Evolutionary conservation across 2,329 filamentous ascomycete genomes (phyloP), one percentile per base, ranked within the genome.

Genomic region (Neopestalotiopsis sp.): DNA sequence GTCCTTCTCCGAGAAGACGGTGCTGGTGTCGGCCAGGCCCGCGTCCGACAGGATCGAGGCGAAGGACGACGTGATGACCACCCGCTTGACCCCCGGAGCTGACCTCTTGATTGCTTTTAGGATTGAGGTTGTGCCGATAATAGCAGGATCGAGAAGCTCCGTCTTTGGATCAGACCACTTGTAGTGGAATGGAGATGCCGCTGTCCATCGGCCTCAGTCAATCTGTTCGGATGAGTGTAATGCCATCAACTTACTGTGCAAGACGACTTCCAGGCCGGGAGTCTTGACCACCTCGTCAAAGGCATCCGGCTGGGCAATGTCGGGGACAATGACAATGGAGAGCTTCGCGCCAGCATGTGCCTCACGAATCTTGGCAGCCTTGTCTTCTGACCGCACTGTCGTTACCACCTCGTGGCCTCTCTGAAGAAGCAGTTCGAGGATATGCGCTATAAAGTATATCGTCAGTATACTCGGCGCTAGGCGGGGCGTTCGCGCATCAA

Each of bases 281-380:
- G 77, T 81, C 77, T 82, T 71, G 40, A 86, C 83, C 1, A 87
- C 89, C 74, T 90, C 84, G 74, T 93, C 90, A 77, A 97, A 97
- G 68, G 94, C 94, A 67, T 87, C 86, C 58, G 89, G 86, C 75
- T 90, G 80, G 3, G 93, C 92, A 73, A 97, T 92, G 76, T 97
- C 94, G 20, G 91, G 89, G 30, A 97, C 93, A 73, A 96, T 90
- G 67, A 78, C 82, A 13, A 87, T 81, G 40, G 80, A 75, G 20
- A 90, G 84, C 40, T 82, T 81, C 14, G 83, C 81, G 24, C 79
- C 77, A 1, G 84, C 80, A 75, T 88, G 82, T 10, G 86, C 84
- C 65, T 81, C 79, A 61, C 83, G 83, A 70, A 90, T 86, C 73
- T 82, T 83, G 59, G 81, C 73, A 20, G 87, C 87, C 75, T 89